Evolutionary conservation across 371 early-diverging fungal genomes (phyloP), one percentile per base, ranked within the genome.

Genomic region (Coemansia sp.): DNA sequence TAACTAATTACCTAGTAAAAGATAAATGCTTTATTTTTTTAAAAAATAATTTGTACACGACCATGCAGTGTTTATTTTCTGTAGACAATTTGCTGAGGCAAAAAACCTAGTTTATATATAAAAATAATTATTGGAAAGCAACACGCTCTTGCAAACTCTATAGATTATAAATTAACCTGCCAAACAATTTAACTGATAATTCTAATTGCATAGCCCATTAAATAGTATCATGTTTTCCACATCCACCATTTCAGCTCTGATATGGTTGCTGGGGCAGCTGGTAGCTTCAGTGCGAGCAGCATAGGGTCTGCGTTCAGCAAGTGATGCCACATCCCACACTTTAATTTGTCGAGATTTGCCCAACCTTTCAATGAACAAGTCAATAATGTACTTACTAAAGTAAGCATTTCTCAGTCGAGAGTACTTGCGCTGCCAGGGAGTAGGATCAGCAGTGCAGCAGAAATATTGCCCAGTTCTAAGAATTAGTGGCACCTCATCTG

Each of bases 151-250:
- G n/a, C n/a, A n/a, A n/a, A n/a, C n/a, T n/a, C n/a, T n/a, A n/a
- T n/a, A n/a, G n/a, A n/a, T n/a, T n/a, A n/a, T n/a, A n/a, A n/a
- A n/a, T n/a, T n/a, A n/a, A n/a, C n/a, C n/a, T n/a, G n/a, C n/a
- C n/a, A n/a, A n/a, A n/a, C n/a, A n/a, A 80, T 80, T 50, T 77
- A 79, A 67, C 29, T 31, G 14, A 7, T 53, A 14, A 33, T 14
- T 52, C 33, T 51, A 51, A 24, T 60, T 60, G 39, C 60, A 60
- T 14, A 60, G 12, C 6, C 16, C 18, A 33, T 60, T 60, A n/a
- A 51, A 48, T 14, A 60, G 37, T n/a, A 60, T 36, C 38, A 51
- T 39, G 33, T 60, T 60, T 31, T 60, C 60, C 8, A 60, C 33
- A 14, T 60, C 60, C 24, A 60, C 40, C 0, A 60, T 37, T 29